Conservation (phyloP, 306 rosid species). For the Cucumis sativus region DNA sequence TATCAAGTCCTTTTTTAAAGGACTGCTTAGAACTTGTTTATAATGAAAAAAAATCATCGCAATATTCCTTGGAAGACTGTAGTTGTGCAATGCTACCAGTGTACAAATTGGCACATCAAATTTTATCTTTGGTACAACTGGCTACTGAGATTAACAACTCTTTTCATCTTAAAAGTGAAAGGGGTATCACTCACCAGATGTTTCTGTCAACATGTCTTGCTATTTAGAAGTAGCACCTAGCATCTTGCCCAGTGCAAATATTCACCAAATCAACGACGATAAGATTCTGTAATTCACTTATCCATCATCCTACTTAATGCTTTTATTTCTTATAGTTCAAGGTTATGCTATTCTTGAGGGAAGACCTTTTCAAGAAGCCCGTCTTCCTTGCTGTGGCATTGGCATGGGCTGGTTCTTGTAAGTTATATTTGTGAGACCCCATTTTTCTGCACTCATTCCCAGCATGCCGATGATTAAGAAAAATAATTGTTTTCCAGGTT, state of each 20-base stretch:
- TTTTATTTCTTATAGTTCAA: slow-evolving; percentile 12
- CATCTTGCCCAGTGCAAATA: background rate
- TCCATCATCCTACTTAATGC: background rate
- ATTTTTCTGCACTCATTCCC: background rate
- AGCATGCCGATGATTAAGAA: background rate
- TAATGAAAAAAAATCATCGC: background rate
- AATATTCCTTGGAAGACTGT: background rate
- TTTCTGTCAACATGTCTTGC: background rate
- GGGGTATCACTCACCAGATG: background rate
- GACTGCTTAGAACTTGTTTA: too few species aligned
- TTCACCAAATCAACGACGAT: background rate
- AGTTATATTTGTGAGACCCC: slow-evolving; percentile 18
- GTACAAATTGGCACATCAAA: background rate
- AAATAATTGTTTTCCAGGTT: slow-evolving; percentile 35
- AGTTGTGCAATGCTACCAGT: background rate
- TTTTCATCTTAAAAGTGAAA: background rate
- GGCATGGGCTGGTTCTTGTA: slow-evolving; percentile 76
- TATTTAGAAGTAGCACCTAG: background rate
- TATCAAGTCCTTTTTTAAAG: too few species aligned
- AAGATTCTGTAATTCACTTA: background rate
- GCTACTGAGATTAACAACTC: background rate
- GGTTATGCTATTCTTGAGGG: slow-evolving; percentile 57
- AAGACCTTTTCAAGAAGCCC: slow-evolving; percentile 35
- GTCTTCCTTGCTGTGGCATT: slow-evolving; percentile 66
- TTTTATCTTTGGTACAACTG: background rate